A percentile compares a stretch with the other conserved stretches of the same genome.
Evolutionary conservation across 257 asterid genomes (phyloP).

Genomic region (Eucommia ulmoides): DNA sequence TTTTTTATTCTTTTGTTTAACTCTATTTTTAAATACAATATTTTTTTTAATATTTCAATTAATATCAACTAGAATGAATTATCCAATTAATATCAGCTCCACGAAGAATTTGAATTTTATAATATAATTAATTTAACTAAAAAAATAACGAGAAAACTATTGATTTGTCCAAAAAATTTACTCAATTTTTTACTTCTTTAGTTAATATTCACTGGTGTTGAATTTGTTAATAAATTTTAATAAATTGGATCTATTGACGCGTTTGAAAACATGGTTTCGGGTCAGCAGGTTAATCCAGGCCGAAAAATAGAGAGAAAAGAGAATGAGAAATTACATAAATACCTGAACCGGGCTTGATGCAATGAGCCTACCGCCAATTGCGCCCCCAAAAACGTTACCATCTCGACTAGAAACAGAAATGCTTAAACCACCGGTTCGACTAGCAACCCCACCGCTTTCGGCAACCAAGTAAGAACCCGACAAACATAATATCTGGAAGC

Average conservation of each 20-base stretch:
- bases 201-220: no score
- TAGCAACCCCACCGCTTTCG: conserved; percentile 54
- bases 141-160: neutral
- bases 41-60: neutral
- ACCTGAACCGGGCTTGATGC: conserved; percentile 70
- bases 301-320: neutral
- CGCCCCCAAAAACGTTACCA: conserved; percentile 65
- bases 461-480: conserved; percentile 62
- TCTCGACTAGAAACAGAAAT: conserved; percentile 60
- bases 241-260: neutral
- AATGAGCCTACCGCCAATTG: conserved; percentile 57
- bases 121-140: neutral
- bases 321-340: neutral
- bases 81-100: neutral
- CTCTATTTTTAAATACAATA: neutral
- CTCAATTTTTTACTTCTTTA: no score
- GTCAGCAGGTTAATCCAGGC: neutral
- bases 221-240: no score
- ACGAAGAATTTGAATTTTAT: no score
- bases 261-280: no score
- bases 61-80: neutral
- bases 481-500: conserved; percentile 60
- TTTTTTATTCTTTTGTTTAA: no score
- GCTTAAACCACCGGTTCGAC: conserved; percentile 67
- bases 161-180: neutral